These are phyloP conservation scores for Saturnispora silvae DNA, from an alignment of 805 yeast genomes.

Conservation along the genomic window DNA sequence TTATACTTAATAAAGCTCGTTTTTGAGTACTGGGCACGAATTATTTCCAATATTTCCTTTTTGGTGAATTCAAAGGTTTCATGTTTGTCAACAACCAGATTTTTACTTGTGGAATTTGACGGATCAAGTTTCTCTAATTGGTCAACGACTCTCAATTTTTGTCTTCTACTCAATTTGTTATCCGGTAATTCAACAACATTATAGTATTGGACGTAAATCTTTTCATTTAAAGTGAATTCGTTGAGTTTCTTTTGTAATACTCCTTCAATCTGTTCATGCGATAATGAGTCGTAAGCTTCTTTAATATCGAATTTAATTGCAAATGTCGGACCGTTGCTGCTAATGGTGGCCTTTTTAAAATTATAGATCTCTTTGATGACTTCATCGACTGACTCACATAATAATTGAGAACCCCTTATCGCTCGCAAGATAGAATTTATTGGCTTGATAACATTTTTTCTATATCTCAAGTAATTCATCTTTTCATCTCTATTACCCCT, in stretches of 20 bases:
- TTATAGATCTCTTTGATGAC: constrained; percentile 29
- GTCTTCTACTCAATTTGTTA: neutral
- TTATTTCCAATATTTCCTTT: constrained; percentile 34
- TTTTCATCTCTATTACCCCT: constrained; percentile 27
- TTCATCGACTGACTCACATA: constrained; percentile 31
- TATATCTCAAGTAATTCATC: constrained; percentile 26
- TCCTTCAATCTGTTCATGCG: constrained; percentile 28
- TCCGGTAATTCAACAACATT: constrained; percentile 5
- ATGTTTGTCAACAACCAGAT: constrained; percentile 9
- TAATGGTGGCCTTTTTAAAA: constrained; percentile 27
- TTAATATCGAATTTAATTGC: constrained; percentile 66
- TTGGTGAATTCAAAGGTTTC: constrained; percentile 25
- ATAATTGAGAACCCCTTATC: constrained; percentile 6
- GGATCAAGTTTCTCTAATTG: constrained; percentile 9
- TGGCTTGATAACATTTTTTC: constrained; percentile 34
- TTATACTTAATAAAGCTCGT: constrained; percentile 33
- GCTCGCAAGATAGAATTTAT: constrained; percentile 26
- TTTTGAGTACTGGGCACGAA: constrained; percentile 42
- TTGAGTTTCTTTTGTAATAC: constrained; percentile 13
- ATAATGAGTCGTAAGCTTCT: constrained; percentile 67
- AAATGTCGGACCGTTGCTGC: constrained; percentile 23
- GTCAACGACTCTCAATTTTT: constrained; percentile 7
- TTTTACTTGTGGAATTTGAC: neutral
- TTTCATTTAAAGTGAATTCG: constrained; percentile 14
- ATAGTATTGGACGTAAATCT: constrained; percentile 9